Evolutionary conservation across 2,329 filamentous ascomycete species (phyloP), one percentile per base, ranked within the genome.

Genomic region (Alternaria rosae): DNA sequence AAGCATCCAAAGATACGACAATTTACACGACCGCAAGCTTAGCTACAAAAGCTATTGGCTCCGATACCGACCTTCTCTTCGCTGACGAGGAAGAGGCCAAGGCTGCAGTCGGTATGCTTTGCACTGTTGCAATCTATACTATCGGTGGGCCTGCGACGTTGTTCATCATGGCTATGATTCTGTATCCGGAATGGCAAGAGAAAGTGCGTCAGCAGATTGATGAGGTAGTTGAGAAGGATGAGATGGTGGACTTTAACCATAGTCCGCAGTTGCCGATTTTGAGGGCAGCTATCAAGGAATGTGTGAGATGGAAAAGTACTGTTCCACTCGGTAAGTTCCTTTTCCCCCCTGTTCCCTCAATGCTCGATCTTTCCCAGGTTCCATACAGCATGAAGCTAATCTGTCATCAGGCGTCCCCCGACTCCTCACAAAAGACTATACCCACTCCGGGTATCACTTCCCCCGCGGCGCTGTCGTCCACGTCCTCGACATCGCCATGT

Each of bases 281-380:
- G n/a, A 38, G 35, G 35, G 35, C 35, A 17, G 35, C 35, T 38
- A 38, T 38, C 35, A 38, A 38, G 35, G 35, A 38, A 38, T 38
- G 35, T 38, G 35, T 38, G 35, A 38, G 35, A 1, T 38, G 35
- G 35, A 38, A 38, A n/a, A 38, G 35, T 38, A 38, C 35, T 38
- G 35, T 38, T 17, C 35, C 35, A 38, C 35, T 38, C 35, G 35
- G 35, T 38, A 17, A 38, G n/a, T 38, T 38, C 35, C 9, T 38
- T 17, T n/a, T 38, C n/a, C 9, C n/a, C 32, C 1, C 15, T 3
- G 2, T 17, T 6, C 17, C 8, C 15, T 38, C 0, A 3, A 17
- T 38, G 0, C 1, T 17, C 5, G n/a, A 38, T 11, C 35, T 38
- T 0, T 38, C 1, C 9, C 35, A 38, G 3, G 0, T 0, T 38